Evolutionary conservation across 2,329 filamentous ascomycete species (phyloP), one percentile per base, ranked within the genome.

Genomic region (Coniosporium tulheliwenetii): DNA sequence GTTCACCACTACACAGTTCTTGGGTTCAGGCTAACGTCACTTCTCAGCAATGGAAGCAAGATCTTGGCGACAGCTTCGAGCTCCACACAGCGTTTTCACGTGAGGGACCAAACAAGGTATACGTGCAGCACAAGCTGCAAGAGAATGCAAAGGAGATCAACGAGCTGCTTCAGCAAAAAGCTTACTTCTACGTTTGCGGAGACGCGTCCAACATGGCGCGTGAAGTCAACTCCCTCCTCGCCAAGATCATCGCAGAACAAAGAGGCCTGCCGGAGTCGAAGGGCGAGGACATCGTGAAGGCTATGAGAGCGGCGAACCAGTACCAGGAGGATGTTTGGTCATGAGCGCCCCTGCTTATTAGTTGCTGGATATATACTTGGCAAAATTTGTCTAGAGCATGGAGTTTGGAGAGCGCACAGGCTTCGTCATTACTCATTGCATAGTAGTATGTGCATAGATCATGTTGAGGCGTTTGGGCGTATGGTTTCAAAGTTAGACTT

Each of bases 191-290:
- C 60, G 89, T 98, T 43, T 98, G 93, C 54, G 91, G 91, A 65
- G 91, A 98, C 58, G 93, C 93, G 1, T 84, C 91, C 42, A 87
- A 94, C 67, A 95, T 95, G 87, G 87, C 87, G 37, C 79, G 87
- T 43, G 87, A 93, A 59, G 86, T 95, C 54, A 58, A 93, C 59
- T 70, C 79, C 16, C 77, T 85, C n/a, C 70, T 98, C 36, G 81
- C 73, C 19, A 79, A 93, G 58, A 93, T 96, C 55, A 79, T 98
- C 51, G 71, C 86, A 19, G 77, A 87, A 57, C 75, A 93, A 60
- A 76, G 91, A 41, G 81, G 81, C 39, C 72, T 96, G 43, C 71
- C 85, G 1, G 81, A 89, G 53, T 70, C 80, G 47, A 94, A 94
- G 72, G 91, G 77, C 10, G 91, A 98, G 64, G 89, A 96, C 57